phyloP scores from a whole-genome alignment of 2,329 filamentous ascomycete species.

The Xylariaceae sp. region DNA sequence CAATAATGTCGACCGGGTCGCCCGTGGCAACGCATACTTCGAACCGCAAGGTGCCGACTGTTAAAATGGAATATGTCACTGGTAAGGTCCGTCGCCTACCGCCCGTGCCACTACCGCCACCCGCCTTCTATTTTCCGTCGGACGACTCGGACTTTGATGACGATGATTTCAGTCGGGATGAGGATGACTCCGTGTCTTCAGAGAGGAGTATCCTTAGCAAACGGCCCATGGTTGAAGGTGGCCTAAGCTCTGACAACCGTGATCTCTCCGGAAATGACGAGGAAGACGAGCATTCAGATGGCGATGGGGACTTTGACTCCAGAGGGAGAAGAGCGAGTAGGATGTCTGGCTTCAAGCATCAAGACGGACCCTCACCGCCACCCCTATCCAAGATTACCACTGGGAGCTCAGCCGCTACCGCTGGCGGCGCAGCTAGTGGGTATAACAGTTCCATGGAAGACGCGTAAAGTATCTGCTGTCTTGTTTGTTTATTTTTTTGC shows the following conservation, averaged over 20 bases:
- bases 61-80: slow-evolving; percentile 56
- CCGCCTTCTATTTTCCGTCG: slow-evolving; percentile 58
- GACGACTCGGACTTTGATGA: slow-evolving; percentile 47
- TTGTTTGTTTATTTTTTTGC: background rate
- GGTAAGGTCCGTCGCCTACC: slow-evolving; percentile 51
- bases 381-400: slow-evolving; percentile 86
- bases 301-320: slow-evolving; percentile 76
- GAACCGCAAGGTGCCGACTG: background rate
- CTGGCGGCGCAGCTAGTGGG: slow-evolving; percentile 73
- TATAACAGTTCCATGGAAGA: slow-evolving; percentile 79
- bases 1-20: slow-evolving; percentile 50
- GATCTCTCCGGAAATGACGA: slow-evolving; percentile 83
- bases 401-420: slow-evolving; percentile 80
- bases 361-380: slow-evolving; percentile 76
- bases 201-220: slow-evolving; percentile 31
- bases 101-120: slow-evolving; percentile 59
- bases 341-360: slow-evolving; percentile 67
- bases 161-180: slow-evolving; percentile 26
- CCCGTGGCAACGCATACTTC: slow-evolving; percentile 34
- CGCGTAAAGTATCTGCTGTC: slow-evolving; percentile 50
- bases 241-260: slow-evolving; percentile 75
- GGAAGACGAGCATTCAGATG: slow-evolving; percentile 81
- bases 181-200: slow-evolving; percentile 27
- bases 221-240: slow-evolving; percentile 55
- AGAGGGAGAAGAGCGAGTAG: slow-evolving; percentile 68